Percentiles rank a stretch among this genome's conserved stretches.
Conservation (phyloP, 208 protist species). For the Crithidia acanthocephali region DNA sequence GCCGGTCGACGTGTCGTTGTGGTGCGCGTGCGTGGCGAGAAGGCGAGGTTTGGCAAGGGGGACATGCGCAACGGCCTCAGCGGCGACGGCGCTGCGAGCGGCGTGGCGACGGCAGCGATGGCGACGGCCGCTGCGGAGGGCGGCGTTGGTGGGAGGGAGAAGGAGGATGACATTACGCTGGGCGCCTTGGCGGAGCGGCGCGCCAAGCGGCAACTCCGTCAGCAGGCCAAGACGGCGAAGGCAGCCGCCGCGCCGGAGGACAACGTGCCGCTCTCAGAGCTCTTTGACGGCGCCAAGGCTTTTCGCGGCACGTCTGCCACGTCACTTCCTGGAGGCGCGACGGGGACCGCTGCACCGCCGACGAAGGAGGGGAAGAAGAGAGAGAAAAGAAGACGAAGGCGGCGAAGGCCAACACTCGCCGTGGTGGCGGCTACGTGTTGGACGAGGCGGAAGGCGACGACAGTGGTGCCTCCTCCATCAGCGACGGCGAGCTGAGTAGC, state of each 20-base stretch:
- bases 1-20: constrained; percentile 32
- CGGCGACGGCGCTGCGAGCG: neutral
- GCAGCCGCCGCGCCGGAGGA: constrained; percentile 7
- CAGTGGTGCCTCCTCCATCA: constrained; percentile 20
- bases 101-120: neutral
- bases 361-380: neutral
- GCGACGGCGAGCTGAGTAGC: constrained; percentile 24
- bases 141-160: neutral
- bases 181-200: neutral
- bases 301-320: neutral
- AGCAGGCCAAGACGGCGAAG: neutral
- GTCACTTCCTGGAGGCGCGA: neutral
- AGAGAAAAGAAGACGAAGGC: neutral
- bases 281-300: neutral
- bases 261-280: constrained; percentile 12
- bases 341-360: neutral
- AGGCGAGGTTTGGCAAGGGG: constrained; percentile 6
- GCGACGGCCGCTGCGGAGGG: neutral
- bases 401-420: neutral
- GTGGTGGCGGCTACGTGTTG: constrained; percentile 36
- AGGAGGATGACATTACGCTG: neutral
- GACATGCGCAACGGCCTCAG: constrained; percentile 1
- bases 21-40: constrained; percentile 53
- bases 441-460: constrained; percentile 31
- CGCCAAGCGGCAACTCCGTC: neutral